Base-by-base conservation (phyloP, 2,329 filamentous ascomycete species). In the Arachnomyces sp. region DNA sequence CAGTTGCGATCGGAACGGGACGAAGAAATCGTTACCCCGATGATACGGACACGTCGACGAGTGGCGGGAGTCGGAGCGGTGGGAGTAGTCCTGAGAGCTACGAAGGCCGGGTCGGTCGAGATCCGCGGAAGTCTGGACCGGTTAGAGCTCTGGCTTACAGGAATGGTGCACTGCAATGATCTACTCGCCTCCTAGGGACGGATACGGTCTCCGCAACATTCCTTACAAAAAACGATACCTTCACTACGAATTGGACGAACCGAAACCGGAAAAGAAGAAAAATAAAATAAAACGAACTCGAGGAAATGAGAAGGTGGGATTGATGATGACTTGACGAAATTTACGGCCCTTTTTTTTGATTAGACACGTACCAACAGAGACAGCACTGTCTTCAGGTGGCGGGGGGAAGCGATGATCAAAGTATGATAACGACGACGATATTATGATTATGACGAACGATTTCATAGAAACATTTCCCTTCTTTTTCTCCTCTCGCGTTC, bases 1-100 rank as follows among this genome's bases (percentile, higher is more conserved):
- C 78, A 1, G 77, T 80, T 43, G 76, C 78, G 21, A 81, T 81
- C 61, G 78, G 78, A 33, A 75, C 74, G 9, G 78, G 78, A 16
- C 62, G 76, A 45, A 66, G 70, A 48, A 61, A 62, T 45, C 71
- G 70, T 34, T 66, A 66, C 31, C 60, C 59, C 44, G 72, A 70
- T 43, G 71, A 75, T 43, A 70, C 49, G 12, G 60, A 65, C 43
- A 54, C 52, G 7, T 61, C 57, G 28, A 60, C 52, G 21, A 60
- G 60, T 47, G 71, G 66, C 36, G 67, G 61, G 3, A 73, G 68
- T 46, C 64, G 66, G 33, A 77, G 74, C 54, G 74, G 73, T 36
- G 73, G 69, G 12, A 75, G 73, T 51, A 78, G 75, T 54, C 74
- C 75, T 11, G 57, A 62, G 44, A 59, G 52, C 40, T 57, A 56